Evolutionary conservation across 2,329 filamentous ascomycete species (phyloP), one percentile per base, ranked within the genome.

Genomic region (Lasiodiplodia hormozganensis): DNA sequence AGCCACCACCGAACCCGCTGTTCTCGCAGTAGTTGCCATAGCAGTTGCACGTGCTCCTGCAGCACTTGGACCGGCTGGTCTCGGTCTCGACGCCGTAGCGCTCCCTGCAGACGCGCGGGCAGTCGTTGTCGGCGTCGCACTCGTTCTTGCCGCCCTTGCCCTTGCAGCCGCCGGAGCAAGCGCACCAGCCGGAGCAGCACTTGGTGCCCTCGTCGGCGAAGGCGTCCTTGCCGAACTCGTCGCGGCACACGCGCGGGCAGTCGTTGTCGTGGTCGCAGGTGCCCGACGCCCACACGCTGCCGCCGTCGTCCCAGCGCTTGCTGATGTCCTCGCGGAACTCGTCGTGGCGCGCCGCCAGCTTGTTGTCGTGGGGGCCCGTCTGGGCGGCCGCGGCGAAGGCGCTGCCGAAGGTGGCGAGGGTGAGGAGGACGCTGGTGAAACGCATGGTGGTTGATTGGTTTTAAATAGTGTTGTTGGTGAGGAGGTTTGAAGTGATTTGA

Each of bases 241-340:
- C 3, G 14, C 40, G 2, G 57, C 57, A 62, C 14, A 62, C 7
- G 25, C 57, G 40, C 23, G 57, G 57, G 57, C 57, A 62, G 57
- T 62, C 57, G 36, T 62, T 62, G 40, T 62, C 40, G 25, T 10
- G 5, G 36, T 62, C 57, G 57, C 57, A 62, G 14, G 16, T 16
- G 23, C 38, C 38, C 0, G 38, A 23, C 1, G 31, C 53, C 28
- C 28, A 56, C 0, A 21, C 8, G 28, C 8, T 14, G 34, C 14
- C 12, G 54, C 10, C 12, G 31, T 38, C 21, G 34, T 28, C 10
- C 31, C 31, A 21, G 7, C 31, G 14, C 31, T 36, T 57, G 31
- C 31, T 10, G 31, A 43, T 16, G 4, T 36, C 7, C 5, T 40
- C 56, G 36, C 36, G 56, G 56, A 60, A 60, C 2, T 25, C 36